Base-by-base conservation (phyloP, 73 alveolate genomes). In the Durusdinium trenchii region DNA sequence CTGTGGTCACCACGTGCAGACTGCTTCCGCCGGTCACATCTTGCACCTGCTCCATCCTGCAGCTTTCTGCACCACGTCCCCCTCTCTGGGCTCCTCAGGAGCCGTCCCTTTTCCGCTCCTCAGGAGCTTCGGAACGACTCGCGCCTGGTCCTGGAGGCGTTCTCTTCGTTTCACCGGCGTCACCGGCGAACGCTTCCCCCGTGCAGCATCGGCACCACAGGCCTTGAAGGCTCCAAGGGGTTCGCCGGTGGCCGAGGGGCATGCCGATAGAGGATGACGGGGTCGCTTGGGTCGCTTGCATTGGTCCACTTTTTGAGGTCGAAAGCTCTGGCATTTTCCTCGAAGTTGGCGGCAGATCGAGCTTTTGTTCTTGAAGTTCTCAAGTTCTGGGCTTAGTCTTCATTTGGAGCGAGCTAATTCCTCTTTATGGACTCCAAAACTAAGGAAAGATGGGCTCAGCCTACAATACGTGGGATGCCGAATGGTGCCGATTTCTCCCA, bases 141-240 rank as follows among this genome's bases (percentile, higher is more conserved):
- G n/a, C 51, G 30, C 40, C 45, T 89, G 45, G 96, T 89, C 35
- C 54, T 89, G 62, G 67, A 61, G 96, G 96, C n/a, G 46, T 32
- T 30, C 69, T 16, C 32, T 12, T 2, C 42, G 36, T 14, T 45
- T 76, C 60, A 43, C 36, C 7, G 42, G 38, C 50, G 16, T 73
- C 30, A 6, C 7, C n/a, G 5, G 20, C n/a, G 51, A 9, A 6
- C 85, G n/a, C 85, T 36, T 32, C 62, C 61, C 42, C 26, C 45
- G n/a, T n/a, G n/a, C n/a, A n/a, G n/a, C n/a, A n/a, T n/a, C n/a
- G n/a, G 50, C 61, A 43, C 47, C n/a, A 30, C 18, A 91, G 98
- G 98, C 98, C 32, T 48, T 91, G 87, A 42, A 69, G 50, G 98
- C 98, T 1, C 98, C 98, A 7, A 76, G 26, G 60, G 98, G 98